Evolutionary conservation across 305 asterid species (phyloP).

Genomic region (Solanum hybrid): DNA sequence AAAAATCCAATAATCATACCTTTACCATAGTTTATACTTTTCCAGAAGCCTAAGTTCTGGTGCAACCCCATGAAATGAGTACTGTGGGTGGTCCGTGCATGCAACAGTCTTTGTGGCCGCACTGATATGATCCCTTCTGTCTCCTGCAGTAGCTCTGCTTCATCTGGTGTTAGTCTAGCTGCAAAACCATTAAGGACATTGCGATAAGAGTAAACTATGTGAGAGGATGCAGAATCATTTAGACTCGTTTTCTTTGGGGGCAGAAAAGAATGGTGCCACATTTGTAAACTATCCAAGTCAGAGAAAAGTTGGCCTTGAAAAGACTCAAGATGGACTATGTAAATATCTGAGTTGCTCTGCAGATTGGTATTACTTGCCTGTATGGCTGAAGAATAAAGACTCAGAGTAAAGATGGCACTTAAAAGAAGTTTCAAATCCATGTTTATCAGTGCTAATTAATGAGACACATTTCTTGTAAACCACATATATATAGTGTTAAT

Average conservation of each 20-base stretch:
- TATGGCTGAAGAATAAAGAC: not conserved
- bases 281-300: constrained; percentile 11
- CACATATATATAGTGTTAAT: not conserved
- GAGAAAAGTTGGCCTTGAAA: constrained; percentile 15
- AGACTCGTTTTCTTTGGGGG: constrained; percentile 13
- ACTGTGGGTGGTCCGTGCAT: constrained; percentile 37
- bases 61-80: constrained; percentile 35
- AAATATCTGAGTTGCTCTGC: constrained; percentile 18
- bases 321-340: constrained; percentile 32
- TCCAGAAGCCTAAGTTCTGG: constrained; percentile 37
- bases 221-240: constrained; percentile 2
- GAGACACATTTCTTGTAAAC: not conserved
- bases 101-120: constrained; percentile 7
- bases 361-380: not conserved
- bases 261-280: constrained; percentile 30
- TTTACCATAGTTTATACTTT: constrained; percentile 30
- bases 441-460: not conserved
- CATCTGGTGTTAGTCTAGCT: constrained; percentile 23
- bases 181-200: constrained; percentile 44
- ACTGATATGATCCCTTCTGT: constrained; percentile 29
- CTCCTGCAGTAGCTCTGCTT: constrained; percentile 23
- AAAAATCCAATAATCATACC: constrained; percentile 39
- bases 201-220: constrained; percentile 23
- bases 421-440: not conserved
- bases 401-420: not conserved